Percentiles rank a stretch among this genome's conserved stretches.
These are phyloP conservation scores for Alloascoidea africana DNA, from an alignment of 805 yeast species.

Conservation along the genomic window DNA sequence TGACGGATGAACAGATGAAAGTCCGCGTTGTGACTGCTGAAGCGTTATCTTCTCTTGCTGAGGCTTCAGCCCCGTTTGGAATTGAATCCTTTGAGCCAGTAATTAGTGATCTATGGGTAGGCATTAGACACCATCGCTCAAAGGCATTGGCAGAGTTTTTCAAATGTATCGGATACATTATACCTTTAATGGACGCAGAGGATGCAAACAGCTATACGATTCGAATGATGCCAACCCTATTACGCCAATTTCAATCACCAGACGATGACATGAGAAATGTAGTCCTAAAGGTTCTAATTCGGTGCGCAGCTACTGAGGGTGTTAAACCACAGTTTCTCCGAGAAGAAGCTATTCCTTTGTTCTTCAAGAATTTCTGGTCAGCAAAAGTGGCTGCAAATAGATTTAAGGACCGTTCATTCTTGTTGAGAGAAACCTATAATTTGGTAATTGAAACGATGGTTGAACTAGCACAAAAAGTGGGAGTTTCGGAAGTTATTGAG, in stretches of 20 bases:
- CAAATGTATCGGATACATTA: slow-evolving; percentile 61
- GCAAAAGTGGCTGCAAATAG: slow-evolving; percentile 63
- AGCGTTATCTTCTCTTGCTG: slow-evolving; percentile 64
- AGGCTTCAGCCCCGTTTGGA: slow-evolving; percentile 76
- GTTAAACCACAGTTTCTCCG: slow-evolving; percentile 32
- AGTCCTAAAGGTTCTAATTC: slow-evolving; percentile 51
- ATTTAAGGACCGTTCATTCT: not conserved
- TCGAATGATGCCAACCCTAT: slow-evolving; percentile 51
- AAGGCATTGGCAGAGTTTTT: slow-evolving; percentile 60
- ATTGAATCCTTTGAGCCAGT: slow-evolving; percentile 70
- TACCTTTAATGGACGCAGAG: slow-evolving; percentile 80
- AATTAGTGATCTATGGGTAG: slow-evolving; percentile 69
- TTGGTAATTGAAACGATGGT: slow-evolving; percentile 62
- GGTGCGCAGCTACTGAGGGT: slow-evolving; percentile 46
- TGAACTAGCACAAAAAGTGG: slow-evolving; percentile 50
- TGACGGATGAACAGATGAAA: slow-evolving; percentile 52
- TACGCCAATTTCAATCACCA: slow-evolving; percentile 63
- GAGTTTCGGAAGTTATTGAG: slow-evolving; percentile 45
- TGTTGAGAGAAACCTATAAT: slow-evolving; percentile 29
- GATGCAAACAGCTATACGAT: slow-evolving; percentile 64
- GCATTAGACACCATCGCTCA: slow-evolving; percentile 66
- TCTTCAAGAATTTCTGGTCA: slow-evolving; percentile 66
- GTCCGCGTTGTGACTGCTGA: slow-evolving; percentile 59
- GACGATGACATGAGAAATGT: slow-evolving; percentile 80
- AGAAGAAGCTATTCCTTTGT: slow-evolving; percentile 39